These are phyloP conservation scores for Macadamia integrifolia DNA, from an alignment of 164 flowering plant species.

Conservation along the genomic window DNA sequence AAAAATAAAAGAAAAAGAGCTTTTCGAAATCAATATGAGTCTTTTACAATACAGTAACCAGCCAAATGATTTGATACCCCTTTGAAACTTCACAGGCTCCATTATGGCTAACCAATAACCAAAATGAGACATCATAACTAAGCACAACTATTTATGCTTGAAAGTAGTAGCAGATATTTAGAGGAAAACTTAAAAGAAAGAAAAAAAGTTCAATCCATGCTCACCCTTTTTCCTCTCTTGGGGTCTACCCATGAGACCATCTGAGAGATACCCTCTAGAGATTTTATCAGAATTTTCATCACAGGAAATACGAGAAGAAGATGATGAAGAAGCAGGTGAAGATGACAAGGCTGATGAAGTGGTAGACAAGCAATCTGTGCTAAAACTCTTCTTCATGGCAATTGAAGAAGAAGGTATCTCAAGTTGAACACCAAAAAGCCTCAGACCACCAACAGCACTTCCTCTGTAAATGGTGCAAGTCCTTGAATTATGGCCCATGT, in stretches of 20 bases:
- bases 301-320: constrained; percentile 23
- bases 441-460: constrained; percentile 26
- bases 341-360: constrained; percentile 19
- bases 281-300: constrained; percentile 32
- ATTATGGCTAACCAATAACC: too few species aligned
- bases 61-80: too few species aligned
- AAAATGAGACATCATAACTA: too few species aligned
- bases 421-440: constrained; percentile 79
- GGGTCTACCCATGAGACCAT: constrained; percentile 33
- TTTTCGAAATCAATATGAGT: too few species aligned
- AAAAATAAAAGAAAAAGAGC: too few species aligned
- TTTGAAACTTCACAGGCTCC: too few species aligned
- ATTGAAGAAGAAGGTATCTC: constrained; percentile 22
- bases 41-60: too few species aligned
- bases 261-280: constrained; percentile 54
- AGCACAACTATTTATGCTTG: background rate
- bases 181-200: too few species aligned
- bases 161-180: background rate
- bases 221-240: constrained; percentile 72
- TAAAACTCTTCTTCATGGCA: constrained; percentile 55
- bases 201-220: background rate
- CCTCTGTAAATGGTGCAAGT: constrained; percentile 45
- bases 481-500: constrained; percentile 78
- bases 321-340: constrained; percentile 33
- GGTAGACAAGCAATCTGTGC: constrained; percentile 55